Percentiles rank a stretch among this genome's conserved stretches.
These are phyloP conservation scores for Triangularia verruculosa DNA, from an alignment of 2,329 filamentous ascomycete genomes.

Conservation along the genomic window DNA sequence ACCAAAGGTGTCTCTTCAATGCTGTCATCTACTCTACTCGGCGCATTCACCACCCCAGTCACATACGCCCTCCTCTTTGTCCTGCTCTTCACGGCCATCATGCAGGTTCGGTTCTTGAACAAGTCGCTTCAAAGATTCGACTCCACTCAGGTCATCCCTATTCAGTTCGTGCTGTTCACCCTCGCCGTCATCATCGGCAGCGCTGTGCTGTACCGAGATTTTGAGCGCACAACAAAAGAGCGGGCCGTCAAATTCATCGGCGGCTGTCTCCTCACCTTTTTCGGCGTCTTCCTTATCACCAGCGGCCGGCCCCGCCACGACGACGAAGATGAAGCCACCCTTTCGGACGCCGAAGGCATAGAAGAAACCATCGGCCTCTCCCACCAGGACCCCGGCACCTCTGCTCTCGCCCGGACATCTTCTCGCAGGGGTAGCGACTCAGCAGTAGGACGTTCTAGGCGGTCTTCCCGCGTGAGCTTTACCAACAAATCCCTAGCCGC, in stretches of 20 bases:
- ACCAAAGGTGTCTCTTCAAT: slow-evolving; percentile 97
- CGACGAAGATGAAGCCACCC: slow-evolving; percentile 55
- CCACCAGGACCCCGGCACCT: slow-evolving; percentile 42
- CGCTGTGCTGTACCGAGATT: slow-evolving; percentile 90
- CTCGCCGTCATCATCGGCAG: slow-evolving; percentile 93
- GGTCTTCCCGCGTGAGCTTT: slow-evolving; percentile 45
- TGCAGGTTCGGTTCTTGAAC: slow-evolving; percentile 98
- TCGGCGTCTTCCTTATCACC: slow-evolving; percentile 96
- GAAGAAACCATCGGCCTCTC: slow-evolving; percentile 62
- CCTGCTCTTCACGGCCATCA: slow-evolving; percentile 78
- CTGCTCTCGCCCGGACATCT: slow-evolving; percentile 16
- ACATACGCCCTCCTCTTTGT: slow-evolving; percentile 83
- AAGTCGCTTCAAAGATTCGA: slow-evolving; percentile 84
- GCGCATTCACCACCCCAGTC: slow-evolving; percentile 85
- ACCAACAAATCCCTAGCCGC: slow-evolving; percentile 36
- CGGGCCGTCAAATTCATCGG: slow-evolving; percentile 83
- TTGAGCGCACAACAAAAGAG: slow-evolving; percentile 72
- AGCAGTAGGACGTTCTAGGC: slow-evolving; percentile 43
- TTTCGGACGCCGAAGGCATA: slow-evolving; percentile 56
- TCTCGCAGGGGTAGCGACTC: slow-evolving; percentile 27
- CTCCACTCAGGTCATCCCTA: slow-evolving; percentile 95
- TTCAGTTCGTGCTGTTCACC: slow-evolving; percentile 96
- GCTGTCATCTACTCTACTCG: slow-evolving; percentile 84
- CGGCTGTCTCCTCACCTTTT: slow-evolving; percentile 88
- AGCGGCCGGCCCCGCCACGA: slow-evolving; percentile 66